Percentiles rank a stretch among this genome's conserved stretches.
phyloP scores from a whole-genome alignment of 306 rosid species.

The Vigna angularis region DNA sequence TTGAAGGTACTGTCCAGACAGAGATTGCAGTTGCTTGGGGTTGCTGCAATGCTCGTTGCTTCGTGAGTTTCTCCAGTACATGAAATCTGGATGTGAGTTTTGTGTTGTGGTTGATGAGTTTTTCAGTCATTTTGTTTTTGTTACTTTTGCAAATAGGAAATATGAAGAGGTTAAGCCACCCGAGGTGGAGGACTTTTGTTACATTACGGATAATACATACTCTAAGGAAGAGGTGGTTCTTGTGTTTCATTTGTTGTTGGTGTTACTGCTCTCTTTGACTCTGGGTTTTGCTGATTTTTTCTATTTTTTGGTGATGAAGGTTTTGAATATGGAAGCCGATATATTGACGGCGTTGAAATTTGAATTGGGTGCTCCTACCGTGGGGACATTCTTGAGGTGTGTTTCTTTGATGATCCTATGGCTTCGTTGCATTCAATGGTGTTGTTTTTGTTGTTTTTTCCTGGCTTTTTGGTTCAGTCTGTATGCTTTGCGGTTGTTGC shows the following conservation, averaged over 20 bases:
- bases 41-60: slow-evolving; percentile 83
- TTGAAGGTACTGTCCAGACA: slow-evolving; percentile 53
- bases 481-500: slow-evolving; percentile 37
- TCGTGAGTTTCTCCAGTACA: slow-evolving; percentile 61
- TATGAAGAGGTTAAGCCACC: slow-evolving; percentile 94
- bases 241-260: not conserved
- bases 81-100: not conserved
- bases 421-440: not conserved
- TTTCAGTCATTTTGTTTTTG: not conserved
- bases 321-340: slow-evolving; percentile 86
- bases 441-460: not conserved
- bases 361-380: slow-evolving; percentile 89
- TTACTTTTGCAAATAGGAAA: slow-evolving; percentile 54
- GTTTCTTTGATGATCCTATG: slow-evolving; percentile 29
- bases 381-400: slow-evolving; percentile 80
- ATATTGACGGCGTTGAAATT: slow-evolving; percentile 71
- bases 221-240: slow-evolving; percentile 68
- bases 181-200: slow-evolving; percentile 78
- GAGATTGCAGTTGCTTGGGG: slow-evolving; percentile 75
- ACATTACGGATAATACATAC: slow-evolving; percentile 80
- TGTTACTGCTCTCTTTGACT: not conserved
- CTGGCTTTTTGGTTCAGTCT: slow-evolving; percentile 4
- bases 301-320: slow-evolving; percentile 51
- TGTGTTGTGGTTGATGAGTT: not conserved
- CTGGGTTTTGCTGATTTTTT: slow-evolving; percentile 10